Base-by-base conservation (phyloP, 1,284 basidiomycete species). In the Neolentinus lepideus region DNA sequence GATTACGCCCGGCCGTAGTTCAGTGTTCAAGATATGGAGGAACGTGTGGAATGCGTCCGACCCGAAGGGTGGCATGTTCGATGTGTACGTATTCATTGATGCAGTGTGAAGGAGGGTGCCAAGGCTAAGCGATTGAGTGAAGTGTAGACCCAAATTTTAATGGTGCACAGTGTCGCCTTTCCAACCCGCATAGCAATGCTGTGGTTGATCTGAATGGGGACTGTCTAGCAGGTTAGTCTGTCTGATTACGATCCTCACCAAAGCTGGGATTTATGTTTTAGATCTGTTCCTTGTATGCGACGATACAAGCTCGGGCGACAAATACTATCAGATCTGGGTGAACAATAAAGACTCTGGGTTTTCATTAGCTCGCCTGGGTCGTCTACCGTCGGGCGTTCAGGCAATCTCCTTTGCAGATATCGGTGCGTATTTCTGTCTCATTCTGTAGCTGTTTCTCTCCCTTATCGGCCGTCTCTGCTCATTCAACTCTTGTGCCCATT, bases 171-270 rank as follows among this genome's bases (percentile, higher is more conserved):
- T 99, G 97, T 71, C 80, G 75, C 12, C 69, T 96, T 11, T 81
- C 90, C 2, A 84, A 88, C 61, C 94, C 95, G 1, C 97, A 99
- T 68, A 94, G 90, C 66, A 97, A 94, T 67, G 94, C 94, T 0
- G 90, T 94, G n/a, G 80, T 98, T 16, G 96, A 99, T 67, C 73
- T 99, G 51, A 86, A 99, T 62, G 96, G 96, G 12, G 96, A 99
- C 69, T 99, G 97, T 69, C 77, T 98, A 4, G 93, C 94, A 58
- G 92, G 91, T 89, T 53, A 47, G 77, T 19, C 38, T 52, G 38
- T 46, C 54, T 22, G 48, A 55, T 51, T 43, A 16, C 38, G 8
- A 43, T n/a, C 33, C 16, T 9, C 33, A 35, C 16, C 33, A n/a
- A n/a, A n/a, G n/a, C n/a, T 16, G 33, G 33, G 33, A 16, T 35